Evolutionary conservation across 805 yeast species (phyloP), one percentile per base, ranked within the genome.

Genomic region (Kockiozyma suomiensis): DNA sequence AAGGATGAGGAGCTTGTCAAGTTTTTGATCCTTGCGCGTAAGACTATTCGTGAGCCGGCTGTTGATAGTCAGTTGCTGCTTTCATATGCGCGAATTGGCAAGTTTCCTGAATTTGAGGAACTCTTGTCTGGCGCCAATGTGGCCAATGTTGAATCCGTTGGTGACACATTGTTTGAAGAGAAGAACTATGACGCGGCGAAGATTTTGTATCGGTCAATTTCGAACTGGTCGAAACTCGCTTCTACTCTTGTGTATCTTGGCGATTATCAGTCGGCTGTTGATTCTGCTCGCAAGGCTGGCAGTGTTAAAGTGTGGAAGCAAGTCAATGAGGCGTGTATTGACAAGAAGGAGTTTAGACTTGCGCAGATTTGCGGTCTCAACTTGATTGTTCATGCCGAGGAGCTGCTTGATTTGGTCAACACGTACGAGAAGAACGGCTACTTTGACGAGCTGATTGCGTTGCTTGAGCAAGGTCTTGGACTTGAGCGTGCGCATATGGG

Each of bases 401-500:
- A 94, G 76, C 80, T 94, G 70, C 90, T 90, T 46, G 97, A 88
- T 72, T 81, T 94, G 66, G 97, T 93, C 47, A 80, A 79, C 64
- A 88, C 87, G 67, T 94, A 94, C 74, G 97, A 94, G 77, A 80
- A 82, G 73, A 84, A 87, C 67, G 99, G 99, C 46, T 90, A 90
- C 76, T 92, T 92, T 77, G 88, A 85, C 67, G 97, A 94, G 79
- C 81, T 94, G 66, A 89, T 93, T 65, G 84, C 97, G 17, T 82
- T 94, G 70, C 90, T 94, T 70, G 99, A 94, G 76, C 93, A 91
- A 70, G 98, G 98, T 66, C 82, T 94, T 61, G 96, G 97, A 43
- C 82, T 94, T 68, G 99, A 94, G 80, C 88, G 99, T 75, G 99
- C 99, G 40, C 99, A 94, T 74, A 94, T 94, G 99, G 99, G 98